Evolutionary conservation across 495 filamentous ascomycete genomes (phyloP), one percentile per base, ranked within the genome.

Genomic region (Aspergillus diversus): DNA sequence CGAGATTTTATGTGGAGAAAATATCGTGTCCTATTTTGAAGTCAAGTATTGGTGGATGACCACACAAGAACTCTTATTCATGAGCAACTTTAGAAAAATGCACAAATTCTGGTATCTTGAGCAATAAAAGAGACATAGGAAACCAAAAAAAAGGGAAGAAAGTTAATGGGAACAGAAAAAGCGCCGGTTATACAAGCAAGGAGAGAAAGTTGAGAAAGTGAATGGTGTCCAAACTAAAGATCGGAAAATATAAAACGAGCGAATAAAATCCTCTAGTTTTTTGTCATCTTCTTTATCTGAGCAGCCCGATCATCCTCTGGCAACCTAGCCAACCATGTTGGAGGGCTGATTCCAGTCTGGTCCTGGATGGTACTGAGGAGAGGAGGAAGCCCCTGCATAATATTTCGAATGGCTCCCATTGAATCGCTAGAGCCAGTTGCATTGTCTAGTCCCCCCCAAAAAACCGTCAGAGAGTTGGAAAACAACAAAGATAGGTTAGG

Each of bases 291-390:
- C 13, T 59, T 55, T 7, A 21, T 6, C 12, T 48, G 21, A 39
- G 12, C 32, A 27, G 50, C 33, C 7, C 43, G 34, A 12, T n/a
- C 39, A 12, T 42, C 52, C 5, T 63, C 53, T 4, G 80, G 79
- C 75, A 84, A 79, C 69, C 80, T 72, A 65, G 79, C 82, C 57
- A 86, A 59, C 91, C 91, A 93, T 43, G 85, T 79, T 11, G 91
- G 91, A 11, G 92, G 85, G 9, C 78, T 77, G 51, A 92, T 91
- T 0, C 91, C 91, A 0, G 90, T 93, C 75, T 95, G 91, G 13
- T 95, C 91, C 65, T 92, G 86, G 68, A 95, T 92, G 0, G 91
- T 93, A 3, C 79, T 84, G 73, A 95, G 84, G 7, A 95, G 78
- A 12, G 91, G 91, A 46, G 91, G 91, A 55, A 95, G 77, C 59